Base-by-base conservation (phyloP, 148 eudicot genomes). In the Suaeda aralocaspica region DNA sequence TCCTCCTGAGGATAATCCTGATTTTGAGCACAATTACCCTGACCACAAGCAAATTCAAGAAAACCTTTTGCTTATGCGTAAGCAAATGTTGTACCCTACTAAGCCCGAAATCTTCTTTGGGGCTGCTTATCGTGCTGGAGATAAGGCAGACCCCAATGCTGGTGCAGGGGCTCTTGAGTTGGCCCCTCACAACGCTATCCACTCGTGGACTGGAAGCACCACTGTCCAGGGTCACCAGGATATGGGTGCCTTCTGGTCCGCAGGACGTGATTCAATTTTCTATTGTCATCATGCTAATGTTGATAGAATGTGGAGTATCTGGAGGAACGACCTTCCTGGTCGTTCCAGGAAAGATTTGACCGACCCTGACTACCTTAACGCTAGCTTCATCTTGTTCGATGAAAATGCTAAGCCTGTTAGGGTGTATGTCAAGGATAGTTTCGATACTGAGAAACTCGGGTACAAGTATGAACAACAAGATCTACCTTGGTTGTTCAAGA, bases 241-340 rank as follows among this genome's bases (percentile, higher is more conserved):
- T 29, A 60, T 71, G 67, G 67, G 66, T 3, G 45, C 67, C 0
- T 61, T 71, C 11, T 71, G 36, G 25, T 48, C 59, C 0, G 28
- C 67, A 0, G 74, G 46, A 1, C 66, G 74, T 5, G 74, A 71
- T 46, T 53, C 74, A 1, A 14, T 60, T n/a, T 71, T 71, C 29
- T 71, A 71, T 25, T 48, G 66, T 22, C 74, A 71, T 26, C 74
- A 71, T 34, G 41, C 74, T 15, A 71, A 71, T 33, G 59, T 60
- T 16, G 74, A 71, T 13, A 30, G 67, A 24, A 19, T 61, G 53
- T 71, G 74, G 74, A 9, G 22, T 13, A 4, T 61, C 1, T 70
- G 66, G 73, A 48, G 51, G 9, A 70, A 34, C 9, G 56, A 66
- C 1, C 53, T 70, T 26, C 45, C 42, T 22, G 67, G 45, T 18